phyloP scores from a whole-genome alignment of 2,329 filamentous ascomycete species.

The Bipolaris gigantea region DNA sequence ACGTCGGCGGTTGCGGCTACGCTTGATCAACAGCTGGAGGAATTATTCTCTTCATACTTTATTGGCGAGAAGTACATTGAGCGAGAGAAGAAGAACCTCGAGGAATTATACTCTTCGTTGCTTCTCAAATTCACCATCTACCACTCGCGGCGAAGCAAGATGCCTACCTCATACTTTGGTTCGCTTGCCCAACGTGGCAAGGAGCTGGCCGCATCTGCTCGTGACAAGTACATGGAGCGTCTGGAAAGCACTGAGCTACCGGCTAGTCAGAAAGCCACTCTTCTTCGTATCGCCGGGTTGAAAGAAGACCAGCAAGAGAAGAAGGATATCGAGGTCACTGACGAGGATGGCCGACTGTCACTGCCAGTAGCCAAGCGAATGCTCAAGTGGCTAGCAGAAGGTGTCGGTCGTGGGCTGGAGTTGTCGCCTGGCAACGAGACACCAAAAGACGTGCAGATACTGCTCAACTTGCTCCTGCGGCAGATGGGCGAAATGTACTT shows the following conservation, averaged over 20 bases:
- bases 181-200: slow-evolving; percentile 87
- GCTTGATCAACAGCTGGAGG: slow-evolving; percentile 68
- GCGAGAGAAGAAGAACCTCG: slow-evolving; percentile 67
- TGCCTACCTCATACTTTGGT: slow-evolving; percentile 87
- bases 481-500: slow-evolving; percentile 85
- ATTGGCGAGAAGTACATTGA: slow-evolving; percentile 67
- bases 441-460: slow-evolving; percentile 86
- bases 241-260: slow-evolving; percentile 88
- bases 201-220: slow-evolving; percentile 82
- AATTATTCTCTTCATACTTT: slow-evolving; percentile 68
- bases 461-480: slow-evolving; percentile 79
- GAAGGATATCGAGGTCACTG: slow-evolving; percentile 85
- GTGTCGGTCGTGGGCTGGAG: slow-evolving; percentile 86
- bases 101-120: slow-evolving; percentile 85
- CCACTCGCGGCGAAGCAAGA: slow-evolving; percentile 84
- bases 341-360: slow-evolving; percentile 83
- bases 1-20: slow-evolving; percentile 78
- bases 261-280: slow-evolving; percentile 83
- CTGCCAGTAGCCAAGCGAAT: slow-evolving; percentile 93
- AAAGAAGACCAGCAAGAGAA: slow-evolving; percentile 73
- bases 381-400: slow-evolving; percentile 96
- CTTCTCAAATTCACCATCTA: slow-evolving; percentile 98
- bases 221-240: slow-evolving; percentile 87
- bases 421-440: slow-evolving; percentile 86
- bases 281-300: slow-evolving; percentile 84